phyloP scores from a whole-genome alignment of 1,284 basidiomycete species.

The Malassezia furfur region DNA sequence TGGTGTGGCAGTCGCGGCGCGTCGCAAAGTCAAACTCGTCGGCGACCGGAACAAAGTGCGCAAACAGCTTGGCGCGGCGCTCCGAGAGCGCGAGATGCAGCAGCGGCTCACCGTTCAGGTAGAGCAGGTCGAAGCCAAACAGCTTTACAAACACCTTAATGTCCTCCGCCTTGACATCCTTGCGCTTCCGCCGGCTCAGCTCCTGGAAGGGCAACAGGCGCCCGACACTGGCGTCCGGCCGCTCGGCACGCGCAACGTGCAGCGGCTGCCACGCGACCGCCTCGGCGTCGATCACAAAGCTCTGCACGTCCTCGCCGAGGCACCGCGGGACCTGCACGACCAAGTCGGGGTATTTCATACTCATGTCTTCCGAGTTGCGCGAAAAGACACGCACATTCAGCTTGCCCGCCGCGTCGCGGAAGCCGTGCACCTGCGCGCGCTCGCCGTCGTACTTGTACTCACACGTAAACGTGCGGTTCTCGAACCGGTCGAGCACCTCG shows the following conservation, averaged over 20 bases:
- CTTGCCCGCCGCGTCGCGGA: conserved; percentile 14
- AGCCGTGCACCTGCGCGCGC: conserved; percentile 62
- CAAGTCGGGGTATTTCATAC: conserved; percentile 95
- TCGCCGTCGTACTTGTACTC: conserved; percentile 99
- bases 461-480: conserved; percentile 89
- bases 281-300: conserved; percentile 90
- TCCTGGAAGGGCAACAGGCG: conserved; percentile 93
- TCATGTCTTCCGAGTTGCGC: conserved; percentile 98
- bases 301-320: conserved; percentile 58
- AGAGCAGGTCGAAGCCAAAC: conserved; percentile 89
- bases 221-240: conserved; percentile 39
- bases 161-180: conserved; percentile 91
- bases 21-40: conserved; percentile 90
- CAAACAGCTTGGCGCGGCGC: conserved; percentile 64
- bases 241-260: conserved; percentile 42
- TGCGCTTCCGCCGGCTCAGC: conserved; percentile 83
- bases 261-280: conserved; percentile 83
- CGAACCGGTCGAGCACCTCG: conserved; percentile 96
- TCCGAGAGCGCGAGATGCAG: conserved; percentile 24
- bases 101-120: conserved; percentile 68
- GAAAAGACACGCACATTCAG: conserved; percentile 70
- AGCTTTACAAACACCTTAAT: conserved; percentile 91
- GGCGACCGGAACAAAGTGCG: conserved; percentile 71
- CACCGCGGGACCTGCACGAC: conserved; percentile 78
- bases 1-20: conserved; percentile 75